Evolutionary conservation across 1,284 basidiomycete genomes (phyloP), one percentile per base, ranked within the genome.

Genomic region (Pyrrhoderma lamaoense): DNA sequence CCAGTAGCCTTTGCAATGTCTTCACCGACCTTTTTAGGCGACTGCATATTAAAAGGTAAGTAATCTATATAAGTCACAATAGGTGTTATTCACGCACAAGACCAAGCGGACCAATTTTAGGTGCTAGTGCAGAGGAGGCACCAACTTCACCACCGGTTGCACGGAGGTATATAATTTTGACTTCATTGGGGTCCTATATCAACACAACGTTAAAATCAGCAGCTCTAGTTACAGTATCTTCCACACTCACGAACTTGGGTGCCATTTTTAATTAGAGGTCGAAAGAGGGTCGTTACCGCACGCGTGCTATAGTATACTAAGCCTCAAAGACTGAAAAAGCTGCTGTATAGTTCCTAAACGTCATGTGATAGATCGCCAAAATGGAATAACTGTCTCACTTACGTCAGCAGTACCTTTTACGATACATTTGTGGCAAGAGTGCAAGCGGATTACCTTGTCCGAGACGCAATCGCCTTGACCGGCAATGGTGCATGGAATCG

Each of bases 11-110:
- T 99, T 67, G 96, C 96, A 68, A 99, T 99, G 76, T 99, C 96
- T 90, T 99, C 96, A 77, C 96, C 96, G 74, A 99, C 94, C 80
- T 99, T 99, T 82, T 99, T 99, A 67, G 96, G 95, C 55, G 96
- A 97, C 94, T 98, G 61, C 49, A 51, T 14, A 14, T 3, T 43
- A 8, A 49, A 8, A n/a, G 45, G 23, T 51, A 50, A 1, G 31
- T 7, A 40, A n/a, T 22, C 47, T 42, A 58, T 44, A 43, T 40
- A 34, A 25, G 36, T 47, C 42, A 58, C 3, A 40, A 7, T 21
- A 31, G 8, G 22, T 1, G 8, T 3, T 21, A 45, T 16, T 44
- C 40, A 76, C 92, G 69, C 70, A 98, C 95, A 66, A 99, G 78
- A 93, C 95, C 95, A 64, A 99, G 86, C 75, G 96, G 96, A 84